These are phyloP conservation scores for Odontarrhena argentea DNA, from an alignment of 345 rosid genomes.

Conservation along the genomic window DNA sequence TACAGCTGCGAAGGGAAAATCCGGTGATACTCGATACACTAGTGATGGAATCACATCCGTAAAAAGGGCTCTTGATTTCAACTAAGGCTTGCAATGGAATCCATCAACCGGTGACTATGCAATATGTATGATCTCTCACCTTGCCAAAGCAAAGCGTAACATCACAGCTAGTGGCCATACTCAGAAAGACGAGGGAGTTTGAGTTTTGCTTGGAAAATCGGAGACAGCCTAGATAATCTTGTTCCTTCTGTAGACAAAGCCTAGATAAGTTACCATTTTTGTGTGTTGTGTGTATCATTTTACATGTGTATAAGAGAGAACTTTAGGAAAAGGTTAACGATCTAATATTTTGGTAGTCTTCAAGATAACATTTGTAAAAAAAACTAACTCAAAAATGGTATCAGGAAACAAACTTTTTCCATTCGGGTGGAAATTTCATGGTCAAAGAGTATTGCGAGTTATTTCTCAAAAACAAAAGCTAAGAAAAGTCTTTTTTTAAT, in stretches of 20 bases:
- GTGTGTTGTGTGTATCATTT: constrained; percentile 16
- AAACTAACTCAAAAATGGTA: too few relatives aligned
- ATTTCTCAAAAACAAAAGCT: too few relatives aligned
- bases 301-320: background rate
- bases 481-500: too few relatives aligned
- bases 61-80: constrained; percentile 87
- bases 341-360: too few relatives aligned
- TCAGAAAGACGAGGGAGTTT: background rate
- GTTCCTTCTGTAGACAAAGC: too few relatives aligned
- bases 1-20: constrained; percentile 56
- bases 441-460: too few relatives aligned
- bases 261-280: constrained; percentile 8
- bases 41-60: constrained; percentile 63
- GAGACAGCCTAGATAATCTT: constrained; percentile 18
- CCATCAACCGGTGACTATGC: constrained; percentile 53
- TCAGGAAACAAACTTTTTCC: too few relatives aligned
- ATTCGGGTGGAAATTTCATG: too few relatives aligned
- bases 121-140: background rate
- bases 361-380: too few relatives aligned
- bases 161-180: background rate
- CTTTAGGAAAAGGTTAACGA: too few relatives aligned
- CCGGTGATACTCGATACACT: constrained; percentile 45
- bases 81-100: constrained; percentile 81
- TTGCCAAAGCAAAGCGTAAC: too few relatives aligned
- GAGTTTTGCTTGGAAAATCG: constrained; percentile 20